Conservation (phyloP, 2,329 filamentous ascomycete genomes). For the Verticillium dahliae region DNA sequence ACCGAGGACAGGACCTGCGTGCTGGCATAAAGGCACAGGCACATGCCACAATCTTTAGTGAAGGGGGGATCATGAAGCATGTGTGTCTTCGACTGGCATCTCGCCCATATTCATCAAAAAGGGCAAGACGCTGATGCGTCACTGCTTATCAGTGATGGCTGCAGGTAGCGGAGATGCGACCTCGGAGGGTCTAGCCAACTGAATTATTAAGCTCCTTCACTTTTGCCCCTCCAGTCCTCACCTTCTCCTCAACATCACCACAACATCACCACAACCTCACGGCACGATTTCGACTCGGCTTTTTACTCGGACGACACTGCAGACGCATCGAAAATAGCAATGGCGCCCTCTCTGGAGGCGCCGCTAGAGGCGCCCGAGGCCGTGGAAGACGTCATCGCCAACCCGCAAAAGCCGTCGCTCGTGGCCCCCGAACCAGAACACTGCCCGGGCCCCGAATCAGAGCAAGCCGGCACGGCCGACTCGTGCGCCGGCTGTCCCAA, state of each 20-base stretch:
- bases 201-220: background rate
- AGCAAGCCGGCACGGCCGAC: constrained; percentile 64
- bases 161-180: constrained; percentile 7
- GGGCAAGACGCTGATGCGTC: background rate
- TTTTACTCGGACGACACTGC: background rate
- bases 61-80: background rate
- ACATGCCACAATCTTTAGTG: background rate
- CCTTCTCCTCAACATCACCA: background rate
- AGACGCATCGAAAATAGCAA: constrained; percentile 25
- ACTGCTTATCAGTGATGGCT: background rate
- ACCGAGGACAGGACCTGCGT: constrained; percentile 3
- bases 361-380: constrained; percentile 64
- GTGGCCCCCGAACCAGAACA: constrained; percentile 95
- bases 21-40: background rate
- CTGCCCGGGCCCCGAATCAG: constrained; percentile 83
- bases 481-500: constrained; percentile 95
- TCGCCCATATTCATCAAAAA: background rate
- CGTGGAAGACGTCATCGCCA: constrained; percentile 64
- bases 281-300: background rate
- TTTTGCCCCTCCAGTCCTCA: background rate
- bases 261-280: background rate
- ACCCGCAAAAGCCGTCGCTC: constrained; percentile 72
- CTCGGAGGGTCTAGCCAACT: constrained; percentile 4
- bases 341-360: constrained; percentile 79
- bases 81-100: background rate